Evolutionary conservation across 257 asterid species (phyloP).

Genomic region (Agastache rugosa): DNA sequence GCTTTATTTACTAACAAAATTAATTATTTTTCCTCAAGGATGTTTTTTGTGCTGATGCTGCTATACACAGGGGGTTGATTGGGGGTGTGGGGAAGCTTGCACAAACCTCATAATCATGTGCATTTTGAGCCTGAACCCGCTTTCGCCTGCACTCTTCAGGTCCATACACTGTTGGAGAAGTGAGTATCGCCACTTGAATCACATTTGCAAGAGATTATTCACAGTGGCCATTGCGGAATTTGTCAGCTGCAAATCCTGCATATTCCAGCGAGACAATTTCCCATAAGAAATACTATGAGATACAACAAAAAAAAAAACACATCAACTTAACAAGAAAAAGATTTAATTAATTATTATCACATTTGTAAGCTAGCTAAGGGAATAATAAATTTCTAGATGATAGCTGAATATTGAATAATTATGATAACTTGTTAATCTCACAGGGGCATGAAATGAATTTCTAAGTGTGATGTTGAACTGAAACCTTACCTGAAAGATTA

Average conservation of each 20-base stretch:
- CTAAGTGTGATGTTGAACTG: not conserved
- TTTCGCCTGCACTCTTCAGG: slow-evolving; percentile 5
- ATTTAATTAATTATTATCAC: no score
- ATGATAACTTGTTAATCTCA: slow-evolving; percentile 11
- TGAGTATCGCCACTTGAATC: slow-evolving; percentile 31
- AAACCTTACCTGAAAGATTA: slow-evolving; percentile 67
- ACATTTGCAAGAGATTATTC: slow-evolving; percentile 54
- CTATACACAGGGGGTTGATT: slow-evolving; percentile 29
- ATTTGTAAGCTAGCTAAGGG: no score
- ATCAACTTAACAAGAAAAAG: no score
- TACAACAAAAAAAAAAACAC: no score
- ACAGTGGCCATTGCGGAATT: slow-evolving; percentile 59
- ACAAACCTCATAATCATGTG: slow-evolving; percentile 16
- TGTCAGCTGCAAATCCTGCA: slow-evolving; percentile 78
- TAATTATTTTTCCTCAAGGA: slow-evolving; percentile 27
- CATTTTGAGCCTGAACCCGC: not conserved
- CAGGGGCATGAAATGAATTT: not conserved
- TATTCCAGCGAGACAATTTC: slow-evolving; percentile 12
- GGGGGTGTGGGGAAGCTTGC: slow-evolving; percentile 1
- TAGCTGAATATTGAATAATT: not conserved
- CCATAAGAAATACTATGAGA: not conserved
- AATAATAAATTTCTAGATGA: no score
- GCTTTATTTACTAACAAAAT: slow-evolving; percentile 36
- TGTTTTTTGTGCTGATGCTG: slow-evolving; percentile 22
- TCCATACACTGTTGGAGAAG: not conserved